These are phyloP conservation scores for Neonothopanus nambi DNA, from an alignment of 1,284 basidiomycete species.

Conservation along the genomic window DNA sequence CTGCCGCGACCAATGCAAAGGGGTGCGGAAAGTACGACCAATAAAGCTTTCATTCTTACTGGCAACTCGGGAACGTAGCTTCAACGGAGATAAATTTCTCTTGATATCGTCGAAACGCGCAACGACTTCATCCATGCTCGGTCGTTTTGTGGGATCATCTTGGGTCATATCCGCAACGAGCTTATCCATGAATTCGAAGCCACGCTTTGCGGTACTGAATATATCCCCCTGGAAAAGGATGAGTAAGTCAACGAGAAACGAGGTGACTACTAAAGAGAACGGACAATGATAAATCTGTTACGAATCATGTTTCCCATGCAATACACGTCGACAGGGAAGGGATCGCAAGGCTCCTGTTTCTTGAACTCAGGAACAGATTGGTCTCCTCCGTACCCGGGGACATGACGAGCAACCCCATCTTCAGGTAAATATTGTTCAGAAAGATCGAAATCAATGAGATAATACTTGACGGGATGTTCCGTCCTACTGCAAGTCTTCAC, in stretches of 20 bases:
- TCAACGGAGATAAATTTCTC: conserved; percentile 8
- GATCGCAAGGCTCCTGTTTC: conserved; percentile 10
- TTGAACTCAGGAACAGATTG: conserved; percentile 11
- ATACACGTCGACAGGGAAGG: conserved; percentile 15
- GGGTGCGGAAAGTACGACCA: neutral
- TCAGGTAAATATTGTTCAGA: conserved; percentile 24
- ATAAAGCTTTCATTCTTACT: neutral
- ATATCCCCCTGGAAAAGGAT: neutral
- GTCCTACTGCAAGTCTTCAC: conserved; percentile 29
- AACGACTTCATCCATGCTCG: conserved; percentile 27
- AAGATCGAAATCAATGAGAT: conserved; percentile 32
- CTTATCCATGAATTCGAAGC: conserved; percentile 26
- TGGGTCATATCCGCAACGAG: conserved; percentile 29
- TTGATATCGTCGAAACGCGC: conserved; percentile 20
- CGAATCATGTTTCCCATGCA: conserved; percentile 13
- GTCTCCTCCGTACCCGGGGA: conserved; percentile 7
- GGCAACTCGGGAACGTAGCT: conserved; percentile 6
- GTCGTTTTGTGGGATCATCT: conserved; percentile 26
- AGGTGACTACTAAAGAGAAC: neutral
- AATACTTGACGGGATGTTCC: conserved; percentile 27
- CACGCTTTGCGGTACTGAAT: neutral
- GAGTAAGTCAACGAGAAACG: too few relatives aligned
- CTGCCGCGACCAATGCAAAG: neutral
- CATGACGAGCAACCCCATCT: neutral
- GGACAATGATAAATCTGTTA: conserved; percentile 2